phyloP scores from a whole-genome alignment of 2,329 filamentous ascomycete species.

The Fusarium goolgardi region DNA sequence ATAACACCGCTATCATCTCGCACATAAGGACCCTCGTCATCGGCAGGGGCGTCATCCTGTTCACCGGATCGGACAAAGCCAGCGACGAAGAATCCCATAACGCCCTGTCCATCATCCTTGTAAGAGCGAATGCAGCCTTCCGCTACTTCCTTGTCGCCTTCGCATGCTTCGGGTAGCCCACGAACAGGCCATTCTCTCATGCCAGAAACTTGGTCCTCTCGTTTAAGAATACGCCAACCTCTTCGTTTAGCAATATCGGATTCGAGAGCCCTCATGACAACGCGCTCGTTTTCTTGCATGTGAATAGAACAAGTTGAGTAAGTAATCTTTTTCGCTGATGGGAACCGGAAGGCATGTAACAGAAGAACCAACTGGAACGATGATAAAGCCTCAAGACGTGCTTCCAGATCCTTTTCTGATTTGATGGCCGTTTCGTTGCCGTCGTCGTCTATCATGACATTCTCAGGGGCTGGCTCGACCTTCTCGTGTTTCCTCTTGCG shows the following conservation, averaged over 20 bases:
- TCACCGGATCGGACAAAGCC: conserved; percentile 70
- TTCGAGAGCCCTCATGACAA: conserved; percentile 77
- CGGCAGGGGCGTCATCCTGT: conserved; percentile 32
- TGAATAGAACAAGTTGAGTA: conserved; percentile 97
- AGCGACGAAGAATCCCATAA: conserved; percentile 97
- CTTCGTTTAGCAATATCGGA: conserved; percentile 72
- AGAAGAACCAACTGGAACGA: conserved; percentile 85
- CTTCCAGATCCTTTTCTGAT: conserved; percentile 67
- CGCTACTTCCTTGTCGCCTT: conserved; percentile 65
- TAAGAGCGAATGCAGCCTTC: conserved; percentile 85
- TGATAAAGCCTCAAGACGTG: conserved; percentile 78
- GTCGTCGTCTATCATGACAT: conserved; percentile 67
- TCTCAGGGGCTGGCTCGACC: conserved; percentile 47
- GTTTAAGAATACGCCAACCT: conserved; percentile 81
- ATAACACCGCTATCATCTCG: conserved; percentile 67
- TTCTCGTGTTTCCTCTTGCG: conserved; percentile 62
- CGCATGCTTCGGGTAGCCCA: conserved; percentile 64
- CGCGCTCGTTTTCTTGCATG: conserved; percentile 86
- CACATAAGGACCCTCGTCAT: conserved; percentile 62
- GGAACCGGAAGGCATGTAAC: conserved; percentile 85
- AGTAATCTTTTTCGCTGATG: conserved; percentile 78
- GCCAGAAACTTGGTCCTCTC: conserved; percentile 79
- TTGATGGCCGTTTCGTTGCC: conserved; percentile 64
- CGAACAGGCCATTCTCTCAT: conserved; percentile 80
- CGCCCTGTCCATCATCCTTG: conserved; percentile 82